Conservation (phyloP, 768 basidiomycete species). For the Rhodotorula kratochvilovae region DNA sequence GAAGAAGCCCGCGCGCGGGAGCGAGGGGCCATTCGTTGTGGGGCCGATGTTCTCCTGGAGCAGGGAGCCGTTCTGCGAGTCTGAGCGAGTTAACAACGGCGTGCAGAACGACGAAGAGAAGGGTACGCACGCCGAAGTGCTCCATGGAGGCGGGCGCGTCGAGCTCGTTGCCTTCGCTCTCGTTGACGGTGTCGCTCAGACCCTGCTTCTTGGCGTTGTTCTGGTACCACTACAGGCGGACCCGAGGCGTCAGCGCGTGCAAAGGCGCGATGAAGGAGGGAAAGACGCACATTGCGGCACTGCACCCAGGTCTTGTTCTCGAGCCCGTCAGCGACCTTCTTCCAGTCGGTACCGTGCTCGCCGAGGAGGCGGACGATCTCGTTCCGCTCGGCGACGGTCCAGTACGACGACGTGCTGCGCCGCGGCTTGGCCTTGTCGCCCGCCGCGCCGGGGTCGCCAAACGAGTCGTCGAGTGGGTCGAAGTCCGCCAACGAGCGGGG, state of each 20-base stretch:
- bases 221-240: slow-evolving; percentile 25
- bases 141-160: background rate
- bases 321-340: slow-evolving; percentile 65
- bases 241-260: background rate
- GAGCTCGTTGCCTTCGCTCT: background rate
- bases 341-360: slow-evolving; percentile 64
- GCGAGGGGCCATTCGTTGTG: background rate
- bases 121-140: background rate
- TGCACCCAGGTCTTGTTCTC: slow-evolving; percentile 51
- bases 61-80: background rate
- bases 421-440: slow-evolving; percentile 19
- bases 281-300: slow-evolving; percentile 45
- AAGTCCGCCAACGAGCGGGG: background rate
- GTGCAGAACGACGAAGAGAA: fast-evolving
- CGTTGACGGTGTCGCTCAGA: slow-evolving; percentile 34
- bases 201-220: slow-evolving; percentile 43
- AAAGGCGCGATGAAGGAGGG: background rate
- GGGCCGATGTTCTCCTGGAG: background rate
- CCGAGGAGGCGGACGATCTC: slow-evolving; percentile 58
- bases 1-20: slow-evolving; percentile 28
- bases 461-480: slow-evolving; percentile 1
- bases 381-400: slow-evolving; percentile 64
- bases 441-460: background rate
- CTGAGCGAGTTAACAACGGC: background rate
- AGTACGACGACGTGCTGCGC: slow-evolving; percentile 51